These are phyloP conservation scores for Cladorrhinum samala DNA, from an alignment of 495 filamentous ascomycete genomes.

Conservation along the genomic window DNA sequence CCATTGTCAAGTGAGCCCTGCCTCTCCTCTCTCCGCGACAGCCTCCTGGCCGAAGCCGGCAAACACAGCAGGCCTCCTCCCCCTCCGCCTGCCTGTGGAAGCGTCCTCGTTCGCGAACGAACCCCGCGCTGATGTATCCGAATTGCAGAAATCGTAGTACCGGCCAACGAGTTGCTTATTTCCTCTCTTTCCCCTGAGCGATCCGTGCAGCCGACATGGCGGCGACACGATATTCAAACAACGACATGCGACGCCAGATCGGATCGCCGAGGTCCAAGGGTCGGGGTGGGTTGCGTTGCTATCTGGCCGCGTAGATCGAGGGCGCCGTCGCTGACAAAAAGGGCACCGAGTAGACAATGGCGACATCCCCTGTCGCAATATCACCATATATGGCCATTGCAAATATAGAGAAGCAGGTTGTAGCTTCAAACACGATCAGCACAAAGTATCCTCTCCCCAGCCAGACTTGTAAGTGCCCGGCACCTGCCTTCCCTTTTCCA, in stretches of 20 bases:
- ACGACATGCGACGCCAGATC: conserved; percentile 43
- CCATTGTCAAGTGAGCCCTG: conserved; percentile 31
- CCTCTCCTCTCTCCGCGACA: background rate
- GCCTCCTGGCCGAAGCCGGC: no score
- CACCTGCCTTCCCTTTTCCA: background rate
- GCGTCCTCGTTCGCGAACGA: background rate
- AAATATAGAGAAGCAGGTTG: conserved; percentile 88
- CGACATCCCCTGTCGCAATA: conserved; percentile 87
- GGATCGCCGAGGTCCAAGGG: conserved; percentile 47
- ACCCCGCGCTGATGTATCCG: conserved; percentile 5
- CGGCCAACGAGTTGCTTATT: conserved; percentile 1
- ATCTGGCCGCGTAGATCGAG: background rate
- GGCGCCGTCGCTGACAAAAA: background rate
- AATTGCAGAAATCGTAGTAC: conserved; percentile 26
- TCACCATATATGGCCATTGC: conserved; percentile 90
- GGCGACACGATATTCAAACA: conserved; percentile 36
- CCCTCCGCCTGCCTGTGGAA: no score
- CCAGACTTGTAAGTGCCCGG: conserved; percentile 52
- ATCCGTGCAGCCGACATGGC: conserved; percentile 30
- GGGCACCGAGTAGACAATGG: conserved; percentile 54
- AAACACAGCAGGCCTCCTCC: no score
- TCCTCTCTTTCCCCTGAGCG: conserved; percentile 11
- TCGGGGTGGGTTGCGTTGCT: conserved; percentile 40
- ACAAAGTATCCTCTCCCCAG: conserved; percentile 48
- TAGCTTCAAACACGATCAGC: conserved; percentile 81